phyloP scores from a whole-genome alignment of 139 green algal genomes.

The Chlorella sp. region DNA sequence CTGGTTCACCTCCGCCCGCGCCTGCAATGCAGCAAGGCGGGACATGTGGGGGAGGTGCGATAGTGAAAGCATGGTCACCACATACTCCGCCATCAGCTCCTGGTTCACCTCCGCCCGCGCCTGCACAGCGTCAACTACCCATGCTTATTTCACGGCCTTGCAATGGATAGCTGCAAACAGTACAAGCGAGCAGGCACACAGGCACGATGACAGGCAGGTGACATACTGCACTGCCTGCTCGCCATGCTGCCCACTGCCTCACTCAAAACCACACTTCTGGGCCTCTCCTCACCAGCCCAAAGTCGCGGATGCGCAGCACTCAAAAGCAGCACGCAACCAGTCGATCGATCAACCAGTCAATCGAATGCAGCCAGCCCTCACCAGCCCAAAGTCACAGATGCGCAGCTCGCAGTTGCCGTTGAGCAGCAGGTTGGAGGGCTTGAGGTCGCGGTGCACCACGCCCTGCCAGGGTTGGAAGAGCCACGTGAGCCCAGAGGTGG shows the following conservation, averaged over 20 bases:
- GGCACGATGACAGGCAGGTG: too few species aligned
- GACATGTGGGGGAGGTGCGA: neutral
- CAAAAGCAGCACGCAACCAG: slow-evolving; percentile 65
- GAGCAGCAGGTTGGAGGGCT: slow-evolving; percentile 55
- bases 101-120: slow-evolving; percentile 6
- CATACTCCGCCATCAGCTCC: slow-evolving; percentile 91
- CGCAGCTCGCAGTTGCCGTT: slow-evolving; percentile 95
- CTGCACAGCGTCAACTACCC: slow-evolving; percentile 7
- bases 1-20: slow-evolving; percentile 4
- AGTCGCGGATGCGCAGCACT: slow-evolving; percentile 98
- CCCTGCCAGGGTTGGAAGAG: too few species aligned
- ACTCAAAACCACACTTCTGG: too few species aligned
- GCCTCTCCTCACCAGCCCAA: slow-evolving; percentile 83
- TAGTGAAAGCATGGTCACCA: too few species aligned
- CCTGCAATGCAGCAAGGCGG: neutral
- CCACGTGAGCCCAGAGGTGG: too few species aligned
- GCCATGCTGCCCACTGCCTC: too few species aligned
- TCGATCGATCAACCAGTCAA: neutral
- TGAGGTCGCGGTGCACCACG: slow-evolving; percentile 51
- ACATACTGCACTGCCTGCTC: too few species aligned
- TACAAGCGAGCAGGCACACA: too few species aligned
- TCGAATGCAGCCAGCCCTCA: slow-evolving; percentile 42
- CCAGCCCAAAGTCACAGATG: slow-evolving; percentile 98
- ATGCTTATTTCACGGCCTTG: too few species aligned
- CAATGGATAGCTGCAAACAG: too few species aligned